Percentiles rank a stretch among this genome's conserved stretches.
Conservation (phyloP, 257 asterid species). For the Leonotis leonurus region DNA sequence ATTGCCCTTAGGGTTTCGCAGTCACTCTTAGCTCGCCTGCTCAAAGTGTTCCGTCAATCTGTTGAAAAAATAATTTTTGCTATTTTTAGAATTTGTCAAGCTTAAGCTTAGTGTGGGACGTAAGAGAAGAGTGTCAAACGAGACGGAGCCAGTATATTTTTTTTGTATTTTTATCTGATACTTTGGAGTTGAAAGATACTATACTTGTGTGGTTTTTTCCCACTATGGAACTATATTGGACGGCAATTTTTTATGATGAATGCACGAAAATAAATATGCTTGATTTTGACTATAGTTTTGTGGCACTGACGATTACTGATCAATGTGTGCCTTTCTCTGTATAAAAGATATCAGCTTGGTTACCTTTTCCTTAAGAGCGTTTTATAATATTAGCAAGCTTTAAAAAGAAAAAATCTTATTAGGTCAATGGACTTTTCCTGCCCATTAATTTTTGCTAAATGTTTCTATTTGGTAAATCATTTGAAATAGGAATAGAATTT, state of each 20-base stretch:
- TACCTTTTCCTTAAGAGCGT: not conserved
- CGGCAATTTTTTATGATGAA: not conserved
- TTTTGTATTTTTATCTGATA: not conserved
- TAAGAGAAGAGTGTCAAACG: too few relatives aligned
- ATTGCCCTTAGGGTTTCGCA: conserved; percentile 34
- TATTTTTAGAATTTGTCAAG: too few relatives aligned
- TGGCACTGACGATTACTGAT: not conserved
- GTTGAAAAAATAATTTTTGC: conserved; percentile 38
- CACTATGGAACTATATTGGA: not conserved
- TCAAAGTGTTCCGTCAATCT: conserved; percentile 40
- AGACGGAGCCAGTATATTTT: not conserved
- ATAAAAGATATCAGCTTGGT: not conserved
- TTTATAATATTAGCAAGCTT: not conserved
- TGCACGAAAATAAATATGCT: not conserved
- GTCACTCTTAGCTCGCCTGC: conserved; percentile 43
- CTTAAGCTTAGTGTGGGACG: not conserved
- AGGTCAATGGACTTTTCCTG: not conserved
- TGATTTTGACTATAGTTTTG: not conserved
- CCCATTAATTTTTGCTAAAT: not conserved
- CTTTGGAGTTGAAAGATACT: not conserved
- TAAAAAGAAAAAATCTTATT: not conserved
- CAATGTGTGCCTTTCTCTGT: not conserved
- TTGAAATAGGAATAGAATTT: not conserved
- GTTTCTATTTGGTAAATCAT: not conserved
- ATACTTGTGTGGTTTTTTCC: not conserved